A percentile compares a stretch with the other conserved stretches of the same genome.
Conservation (phyloP, 306 rosid species). For the Gleditsia sinensis region DNA sequence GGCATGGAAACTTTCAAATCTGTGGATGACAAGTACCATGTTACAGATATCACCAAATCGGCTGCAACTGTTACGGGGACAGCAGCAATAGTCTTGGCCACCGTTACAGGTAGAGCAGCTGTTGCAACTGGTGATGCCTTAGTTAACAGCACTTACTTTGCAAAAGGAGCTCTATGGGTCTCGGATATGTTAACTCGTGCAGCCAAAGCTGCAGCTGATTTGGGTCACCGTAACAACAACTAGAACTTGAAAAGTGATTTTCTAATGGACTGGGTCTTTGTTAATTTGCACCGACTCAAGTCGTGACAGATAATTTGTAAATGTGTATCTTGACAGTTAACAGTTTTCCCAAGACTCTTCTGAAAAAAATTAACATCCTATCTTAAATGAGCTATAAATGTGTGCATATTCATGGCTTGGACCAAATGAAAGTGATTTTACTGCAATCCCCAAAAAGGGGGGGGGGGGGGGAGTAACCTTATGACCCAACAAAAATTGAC, state of each 20-base stretch:
- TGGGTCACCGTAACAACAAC: slow-evolving; percentile 47
- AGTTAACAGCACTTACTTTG: slow-evolving; percentile 75
- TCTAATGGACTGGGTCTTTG: slow-evolving; percentile 1
- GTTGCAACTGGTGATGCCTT: slow-evolving; percentile 66
- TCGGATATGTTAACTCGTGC: slow-evolving; percentile 64
- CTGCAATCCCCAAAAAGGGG: too few species aligned
- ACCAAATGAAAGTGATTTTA: too few species aligned
- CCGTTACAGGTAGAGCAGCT: slow-evolving; percentile 70
- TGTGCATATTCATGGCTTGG: too few species aligned
- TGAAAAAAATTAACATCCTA: too few species aligned
- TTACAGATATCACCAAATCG: slow-evolving; percentile 69
- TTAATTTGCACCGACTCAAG: not conserved
- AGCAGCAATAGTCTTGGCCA: slow-evolving; percentile 66
- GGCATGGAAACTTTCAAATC: slow-evolving; percentile 68
- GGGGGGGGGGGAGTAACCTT: too few species aligned
- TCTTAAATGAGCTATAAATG: too few species aligned
- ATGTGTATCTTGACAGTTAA: not conserved
- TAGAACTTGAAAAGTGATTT: slow-evolving; percentile 14
- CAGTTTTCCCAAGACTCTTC: too few species aligned
- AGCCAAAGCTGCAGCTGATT: slow-evolving; percentile 66
- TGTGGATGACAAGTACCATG: slow-evolving; percentile 72
- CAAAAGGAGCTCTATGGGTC: slow-evolving; percentile 80
- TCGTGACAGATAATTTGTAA: not conserved
- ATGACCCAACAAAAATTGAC: too few species aligned
- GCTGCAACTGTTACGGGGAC: slow-evolving; percentile 74